These are phyloP conservation scores for Omphalea diandra DNA, from an alignment of 441 rosid species.

Conservation along the genomic window DNA sequence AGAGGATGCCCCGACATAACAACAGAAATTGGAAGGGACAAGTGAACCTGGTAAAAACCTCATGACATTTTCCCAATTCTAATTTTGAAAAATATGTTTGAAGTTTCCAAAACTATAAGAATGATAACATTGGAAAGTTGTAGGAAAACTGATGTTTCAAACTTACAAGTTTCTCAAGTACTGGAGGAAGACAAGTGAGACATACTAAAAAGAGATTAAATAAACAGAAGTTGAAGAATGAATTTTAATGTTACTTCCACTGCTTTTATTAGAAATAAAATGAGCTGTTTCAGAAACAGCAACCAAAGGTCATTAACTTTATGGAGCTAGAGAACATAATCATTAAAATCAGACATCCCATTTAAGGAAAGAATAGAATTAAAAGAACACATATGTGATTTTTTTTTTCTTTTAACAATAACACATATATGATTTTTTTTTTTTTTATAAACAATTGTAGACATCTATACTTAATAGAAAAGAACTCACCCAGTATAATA, in stretches of 20 bases:
- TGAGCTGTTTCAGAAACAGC: neutral
- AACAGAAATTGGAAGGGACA: conserved; percentile 24
- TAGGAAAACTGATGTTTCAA: neutral
- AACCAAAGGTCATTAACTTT: neutral
- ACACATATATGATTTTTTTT: no score
- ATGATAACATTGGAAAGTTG: neutral
- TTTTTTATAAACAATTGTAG: conserved; percentile 6
- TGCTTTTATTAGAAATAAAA: no score
- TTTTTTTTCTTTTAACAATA: no score
- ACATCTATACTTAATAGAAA: conserved; percentile 1
- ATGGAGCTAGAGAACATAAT: neutral
- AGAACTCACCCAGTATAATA: conserved; percentile 80
- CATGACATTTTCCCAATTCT: neutral
- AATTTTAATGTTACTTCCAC: no score
- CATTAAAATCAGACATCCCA: conserved; percentile 23
- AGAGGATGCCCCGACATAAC: conserved; percentile 31
- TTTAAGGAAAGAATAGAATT: conserved; percentile 36
- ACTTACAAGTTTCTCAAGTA: conserved; percentile 6
- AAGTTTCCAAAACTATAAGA: neutral
- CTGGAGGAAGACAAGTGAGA: neutral
- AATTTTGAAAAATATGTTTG: no score
- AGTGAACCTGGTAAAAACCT: conserved; percentile 18
- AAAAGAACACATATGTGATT: neutral
- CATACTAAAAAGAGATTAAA: neutral
- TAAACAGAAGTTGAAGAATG: no score